phyloP scores from a whole-genome alignment of 202 grass and related monocot species.

The Carex arenaria region DNA sequence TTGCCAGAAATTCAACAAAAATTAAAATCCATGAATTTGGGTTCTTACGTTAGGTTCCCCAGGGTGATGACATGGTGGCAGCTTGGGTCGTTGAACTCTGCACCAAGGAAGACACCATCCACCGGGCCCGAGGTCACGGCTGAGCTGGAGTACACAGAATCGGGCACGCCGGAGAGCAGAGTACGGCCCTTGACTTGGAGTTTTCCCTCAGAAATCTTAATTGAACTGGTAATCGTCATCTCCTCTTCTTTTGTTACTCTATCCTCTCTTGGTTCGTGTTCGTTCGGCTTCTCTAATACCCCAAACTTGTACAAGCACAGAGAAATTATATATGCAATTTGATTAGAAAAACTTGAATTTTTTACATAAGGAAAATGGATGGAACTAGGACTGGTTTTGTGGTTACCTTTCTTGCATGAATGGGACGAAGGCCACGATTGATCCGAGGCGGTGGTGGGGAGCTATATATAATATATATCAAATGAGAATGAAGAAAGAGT shows the following conservation, averaged over 20 bases:
- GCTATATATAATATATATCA: neutral
- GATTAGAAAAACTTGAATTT: neutral
- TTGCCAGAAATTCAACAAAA: neutral
- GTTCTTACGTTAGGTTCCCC: slow-evolving; percentile 44
- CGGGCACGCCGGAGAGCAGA: slow-evolving; percentile 57
- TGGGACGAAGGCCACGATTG: neutral
- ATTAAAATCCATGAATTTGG: neutral
- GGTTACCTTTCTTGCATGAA: slow-evolving; percentile 15
- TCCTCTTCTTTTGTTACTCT: slow-evolving; percentile 4
- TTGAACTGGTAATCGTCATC: slow-evolving; percentile 59
- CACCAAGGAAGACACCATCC: slow-evolving; percentile 74
- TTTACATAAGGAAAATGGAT: neutral
- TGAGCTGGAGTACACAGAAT: slow-evolving; percentile 36
- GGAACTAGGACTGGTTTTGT: neutral
- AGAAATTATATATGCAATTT: neutral
- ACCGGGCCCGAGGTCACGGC: slow-evolving; percentile 43
- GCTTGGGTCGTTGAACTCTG: slow-evolving; percentile 29
- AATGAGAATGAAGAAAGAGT: slow-evolving; percentile 5
- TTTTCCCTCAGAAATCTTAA: slow-evolving; percentile 46
- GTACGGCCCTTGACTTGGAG: slow-evolving; percentile 39
- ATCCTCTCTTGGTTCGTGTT: slow-evolving; percentile 4
- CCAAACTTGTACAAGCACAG: neutral
- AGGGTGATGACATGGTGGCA: slow-evolving; percentile 69
- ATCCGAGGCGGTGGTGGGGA: neutral
- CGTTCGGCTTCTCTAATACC: slow-evolving; percentile 7